Evolutionary conservation across 2,329 filamentous ascomycete genomes (phyloP).

Genomic region (Xylariales sp.): DNA sequence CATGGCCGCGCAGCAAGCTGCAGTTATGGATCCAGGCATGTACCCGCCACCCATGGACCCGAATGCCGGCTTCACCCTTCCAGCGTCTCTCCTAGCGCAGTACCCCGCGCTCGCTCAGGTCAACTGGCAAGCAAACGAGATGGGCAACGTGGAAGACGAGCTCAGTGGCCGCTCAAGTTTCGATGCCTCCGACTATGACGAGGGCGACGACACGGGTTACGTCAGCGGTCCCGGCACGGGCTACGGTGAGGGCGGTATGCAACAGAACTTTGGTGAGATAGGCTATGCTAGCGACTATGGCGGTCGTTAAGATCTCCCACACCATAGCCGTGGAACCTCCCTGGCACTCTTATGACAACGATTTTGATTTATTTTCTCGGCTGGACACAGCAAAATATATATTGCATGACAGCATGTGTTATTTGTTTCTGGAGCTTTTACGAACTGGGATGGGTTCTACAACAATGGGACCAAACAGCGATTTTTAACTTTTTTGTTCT

Average conservation of each 20-base stretch:
- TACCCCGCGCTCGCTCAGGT: constrained; percentile 90
- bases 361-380: constrained; percentile 1
- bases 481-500: too few species aligned
- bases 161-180: constrained; percentile 77
- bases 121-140: constrained; percentile 67
- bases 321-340: too few species aligned
- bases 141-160: constrained; percentile 73
- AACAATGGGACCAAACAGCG: too few species aligned
- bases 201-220: constrained; percentile 67
- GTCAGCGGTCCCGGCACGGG: constrained; percentile 59
- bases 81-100: constrained; percentile 81
- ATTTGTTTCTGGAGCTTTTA: background rate
- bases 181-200: constrained; percentile 74
- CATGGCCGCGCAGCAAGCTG: constrained; percentile 44
- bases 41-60: constrained; percentile 58
- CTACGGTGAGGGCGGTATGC: constrained; percentile 52
- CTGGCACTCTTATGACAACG: too few species aligned
- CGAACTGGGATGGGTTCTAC: too few species aligned
- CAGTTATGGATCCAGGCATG: constrained; percentile 42
- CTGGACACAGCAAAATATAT: too few species aligned
- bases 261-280: constrained; percentile 50
- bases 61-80: constrained; percentile 64
- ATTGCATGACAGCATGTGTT: too few species aligned
- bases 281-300: constrained; percentile 51
- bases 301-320: constrained; percentile 21